These are phyloP conservation scores for Anacardium occidentale DNA, from an alignment of 345 rosid genomes.

Conservation along the genomic window DNA sequence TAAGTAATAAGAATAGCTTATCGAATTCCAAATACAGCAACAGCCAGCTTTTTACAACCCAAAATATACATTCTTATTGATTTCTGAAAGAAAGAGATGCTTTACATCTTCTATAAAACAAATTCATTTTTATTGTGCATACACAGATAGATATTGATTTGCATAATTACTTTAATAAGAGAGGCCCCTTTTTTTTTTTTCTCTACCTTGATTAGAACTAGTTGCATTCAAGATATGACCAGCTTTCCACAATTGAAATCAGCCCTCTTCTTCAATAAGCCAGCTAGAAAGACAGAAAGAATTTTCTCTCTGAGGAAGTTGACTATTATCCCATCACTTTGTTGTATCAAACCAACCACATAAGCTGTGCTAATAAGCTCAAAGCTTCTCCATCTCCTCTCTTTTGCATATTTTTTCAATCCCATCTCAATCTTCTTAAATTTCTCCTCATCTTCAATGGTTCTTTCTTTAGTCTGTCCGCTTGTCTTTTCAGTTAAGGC, in stretches of 20 bases:
- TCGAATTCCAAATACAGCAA: too few relatives aligned
- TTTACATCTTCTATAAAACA: too few relatives aligned
- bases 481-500: conserved; percentile 13
- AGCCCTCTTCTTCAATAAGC: conserved; percentile 15
- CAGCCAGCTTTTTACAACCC: too few relatives aligned
- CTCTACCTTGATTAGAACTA: too few relatives aligned
- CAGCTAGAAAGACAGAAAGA: not conserved
- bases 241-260: conserved; percentile 35
- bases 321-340: conserved; percentile 19
- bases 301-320: conserved; percentile 24
- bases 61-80: too few relatives aligned
- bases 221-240: conserved; percentile 11
- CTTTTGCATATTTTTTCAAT: conserved; percentile 25
- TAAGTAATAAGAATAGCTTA: too few relatives aligned
- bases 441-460: conserved; percentile 6
- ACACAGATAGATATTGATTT: too few relatives aligned
- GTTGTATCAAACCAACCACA: conserved; percentile 29
- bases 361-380: conserved; percentile 29
- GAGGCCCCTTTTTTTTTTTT: not conserved
- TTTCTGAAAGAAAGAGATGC: too few relatives aligned
- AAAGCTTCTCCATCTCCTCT: conserved; percentile 47
- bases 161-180: too few relatives aligned
- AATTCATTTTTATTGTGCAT: too few relatives aligned
- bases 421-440: conserved; percentile 26
- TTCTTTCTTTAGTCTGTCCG: not conserved